A percentile compares a stretch with the other conserved stretches of the same genome.
These are phyloP conservation scores for Phalaenopsis aphrodite DNA, from an alignment of 106 monocot genomes.

Conservation along the genomic window DNA sequence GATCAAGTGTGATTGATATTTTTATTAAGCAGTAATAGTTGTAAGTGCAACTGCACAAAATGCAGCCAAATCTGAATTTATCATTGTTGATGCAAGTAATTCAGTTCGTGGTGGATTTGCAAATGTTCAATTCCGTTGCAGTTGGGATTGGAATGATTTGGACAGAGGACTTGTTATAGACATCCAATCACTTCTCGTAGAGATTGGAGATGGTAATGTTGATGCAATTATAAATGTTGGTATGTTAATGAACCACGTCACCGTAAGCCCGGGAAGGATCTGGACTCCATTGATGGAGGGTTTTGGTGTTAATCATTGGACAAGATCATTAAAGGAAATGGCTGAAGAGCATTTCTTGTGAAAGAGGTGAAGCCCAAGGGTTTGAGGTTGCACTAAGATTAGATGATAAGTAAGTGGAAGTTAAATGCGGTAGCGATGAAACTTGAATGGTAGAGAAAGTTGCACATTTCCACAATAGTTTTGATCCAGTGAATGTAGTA, in stretches of 20 bases:
- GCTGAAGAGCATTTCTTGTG: not conserved
- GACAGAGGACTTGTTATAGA: too few species aligned
- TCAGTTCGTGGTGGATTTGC: too few species aligned
- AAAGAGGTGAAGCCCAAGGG: not conserved
- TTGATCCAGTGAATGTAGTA: not conserved
- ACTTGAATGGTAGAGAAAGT: not conserved
- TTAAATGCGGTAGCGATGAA: not conserved
- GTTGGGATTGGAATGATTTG: too few species aligned
- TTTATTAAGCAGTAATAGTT: too few species aligned
- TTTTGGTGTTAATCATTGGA: not conserved
- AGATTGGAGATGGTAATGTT: not conserved
- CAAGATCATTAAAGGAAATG: not conserved
- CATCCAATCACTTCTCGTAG: not conserved
- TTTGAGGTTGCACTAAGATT: not conserved
- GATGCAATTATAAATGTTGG: not conserved
- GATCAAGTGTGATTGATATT: too few species aligned
- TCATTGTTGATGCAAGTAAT: too few species aligned
- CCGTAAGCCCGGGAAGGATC: not conserved
- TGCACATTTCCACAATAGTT: not conserved
- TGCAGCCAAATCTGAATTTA: too few species aligned
- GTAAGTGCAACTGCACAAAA: too few species aligned
- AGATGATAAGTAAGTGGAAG: not conserved
- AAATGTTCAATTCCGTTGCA: too few species aligned
- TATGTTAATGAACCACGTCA: not conserved
- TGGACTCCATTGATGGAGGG: not conserved